These are phyloP conservation scores for Monilinia aucupariae DNA, from an alignment of 2,329 filamentous ascomycete species.

Conservation along the genomic window DNA sequence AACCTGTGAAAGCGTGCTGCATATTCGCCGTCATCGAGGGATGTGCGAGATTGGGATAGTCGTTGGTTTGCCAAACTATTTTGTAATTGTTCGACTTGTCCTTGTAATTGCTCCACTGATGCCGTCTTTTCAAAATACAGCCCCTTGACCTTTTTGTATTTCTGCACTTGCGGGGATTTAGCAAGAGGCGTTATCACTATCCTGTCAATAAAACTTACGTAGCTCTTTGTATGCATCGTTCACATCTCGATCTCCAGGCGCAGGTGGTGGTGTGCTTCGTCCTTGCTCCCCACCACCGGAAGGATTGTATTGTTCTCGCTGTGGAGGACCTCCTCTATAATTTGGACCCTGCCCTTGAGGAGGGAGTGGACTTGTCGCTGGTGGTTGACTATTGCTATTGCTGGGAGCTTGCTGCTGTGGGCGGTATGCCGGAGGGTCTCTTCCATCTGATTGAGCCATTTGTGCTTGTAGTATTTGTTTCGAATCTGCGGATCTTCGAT, in stretches of 20 bases:
- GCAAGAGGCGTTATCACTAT: not conserved
- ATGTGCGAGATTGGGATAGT: constrained; percentile 87
- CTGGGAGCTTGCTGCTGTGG: constrained; percentile 26
- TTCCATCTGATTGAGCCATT: constrained; percentile 27
- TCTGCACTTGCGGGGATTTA: constrained; percentile 58
- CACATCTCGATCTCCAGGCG: constrained; percentile 30
- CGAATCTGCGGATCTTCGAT: constrained; percentile 31
- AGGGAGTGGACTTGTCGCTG: constrained; percentile 26
- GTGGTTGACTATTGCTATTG: constrained; percentile 26
- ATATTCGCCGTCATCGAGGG: constrained; percentile 94
- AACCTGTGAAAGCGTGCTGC: constrained; percentile 80
- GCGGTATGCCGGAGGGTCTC: constrained; percentile 31
- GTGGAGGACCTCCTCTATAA: constrained; percentile 34
- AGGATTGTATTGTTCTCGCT: constrained; percentile 31
- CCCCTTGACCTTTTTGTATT: constrained; percentile 97
- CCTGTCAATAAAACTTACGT: constrained; percentile 34
- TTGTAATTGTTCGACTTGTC: constrained; percentile 85
- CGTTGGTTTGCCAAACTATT: constrained; percentile 97
- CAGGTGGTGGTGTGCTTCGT: constrained; percentile 43
- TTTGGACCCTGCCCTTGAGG: constrained; percentile 26
- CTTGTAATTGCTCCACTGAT: constrained; percentile 88
- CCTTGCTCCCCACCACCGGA: constrained; percentile 38
- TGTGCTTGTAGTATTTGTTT: constrained; percentile 28
- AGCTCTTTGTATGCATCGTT: constrained; percentile 40
- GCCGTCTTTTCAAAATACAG: constrained; percentile 91